Percentiles rank a stretch among this genome's conserved stretches.
Conservation (phyloP, 139 green algal genomes). For the Medakamo hakoo region DNA sequence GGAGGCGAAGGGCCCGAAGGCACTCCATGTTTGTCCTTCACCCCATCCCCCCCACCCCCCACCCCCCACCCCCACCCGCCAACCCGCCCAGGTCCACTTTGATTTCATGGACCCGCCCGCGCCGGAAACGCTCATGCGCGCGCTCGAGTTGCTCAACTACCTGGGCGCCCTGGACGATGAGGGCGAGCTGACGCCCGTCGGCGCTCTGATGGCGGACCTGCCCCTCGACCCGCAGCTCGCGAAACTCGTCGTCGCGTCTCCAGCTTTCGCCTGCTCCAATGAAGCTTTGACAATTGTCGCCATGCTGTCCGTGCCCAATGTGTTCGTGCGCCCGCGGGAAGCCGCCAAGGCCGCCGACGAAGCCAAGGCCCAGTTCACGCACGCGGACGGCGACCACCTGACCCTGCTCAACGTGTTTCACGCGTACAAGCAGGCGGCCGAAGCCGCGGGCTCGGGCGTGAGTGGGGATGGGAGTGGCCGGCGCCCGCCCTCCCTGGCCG, state of each 20-base stretch:
- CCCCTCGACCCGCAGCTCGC: slow-evolving; percentile 93
- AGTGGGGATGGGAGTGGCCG: too few species aligned
- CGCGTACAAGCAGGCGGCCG: slow-evolving; percentile 84
- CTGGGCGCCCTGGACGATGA: slow-evolving; percentile 96
- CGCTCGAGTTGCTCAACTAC: slow-evolving; percentile 99
- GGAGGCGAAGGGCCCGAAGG: too few species aligned
- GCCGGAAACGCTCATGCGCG: slow-evolving; percentile 97
- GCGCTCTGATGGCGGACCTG: slow-evolving; percentile 92
- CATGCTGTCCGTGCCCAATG: slow-evolving; percentile 89
- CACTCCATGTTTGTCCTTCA: too few species aligned
- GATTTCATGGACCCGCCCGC: slow-evolving; percentile 99
- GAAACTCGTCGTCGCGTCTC: slow-evolving; percentile 91
- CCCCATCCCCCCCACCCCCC: neutral
- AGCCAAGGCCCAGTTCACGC: slow-evolving; percentile 83
- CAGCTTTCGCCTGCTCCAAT: slow-evolving; percentile 90
- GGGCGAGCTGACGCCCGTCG: slow-evolving; percentile 83
- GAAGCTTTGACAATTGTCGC: slow-evolving; percentile 89
- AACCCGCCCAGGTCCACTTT: slow-evolving; percentile 76
- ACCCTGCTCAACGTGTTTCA: slow-evolving; percentile 98
- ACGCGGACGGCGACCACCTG: slow-evolving; percentile 95
- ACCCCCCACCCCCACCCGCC: slow-evolving; percentile 3
- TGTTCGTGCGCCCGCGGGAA: slow-evolving; percentile 87
- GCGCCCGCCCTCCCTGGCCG: neutral
- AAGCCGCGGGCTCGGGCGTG: slow-evolving; percentile 24
- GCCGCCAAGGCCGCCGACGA: slow-evolving; percentile 79